Evolutionary conservation across 306 rosid species (phyloP), one percentile per base, ranked within the genome.

Genomic region (Crotalaria pallida): DNA sequence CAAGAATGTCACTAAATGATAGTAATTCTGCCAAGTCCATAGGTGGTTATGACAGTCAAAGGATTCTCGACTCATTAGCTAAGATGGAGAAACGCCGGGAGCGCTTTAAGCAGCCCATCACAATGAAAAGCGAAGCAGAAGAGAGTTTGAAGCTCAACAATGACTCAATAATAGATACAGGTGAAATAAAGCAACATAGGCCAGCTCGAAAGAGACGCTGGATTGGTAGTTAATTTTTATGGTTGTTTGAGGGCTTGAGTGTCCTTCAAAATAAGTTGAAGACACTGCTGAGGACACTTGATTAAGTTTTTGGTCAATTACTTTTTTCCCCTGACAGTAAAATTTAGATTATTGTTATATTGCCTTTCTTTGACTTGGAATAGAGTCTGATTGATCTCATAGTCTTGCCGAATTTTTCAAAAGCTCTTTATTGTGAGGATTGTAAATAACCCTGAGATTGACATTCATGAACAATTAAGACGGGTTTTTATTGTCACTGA

Each of bases 31-130:
- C 44, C 26, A 75, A 18, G 58, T 26, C 24, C 3, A 66, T 16
- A 9, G 79, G 68, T 56, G 73, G 62, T 51, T 75, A 23, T 55
- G 88, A 87, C 77, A 75, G 64, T 44, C 84, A 79, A 67, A 76
- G 81, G 79, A 83, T 89, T 83, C 87, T 85, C 22, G 92, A 75
- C 67, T 75, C 87, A 31, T 66, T 83, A 69, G 90, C 84, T n/a
- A 85, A 87, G 77, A 89, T 89, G 92, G 92, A 87, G 90, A 87
- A 83, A 71, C 90, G 96, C 3, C 72, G 88, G 81, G 92, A 89
- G 67, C 92, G 96, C 67, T 89, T 89, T 78, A 87, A 81, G 87
- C 87, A 79, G 77, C 80, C 90, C 4, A 81, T 85, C 63, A 5
- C 81, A 26, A 5, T 77, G 57, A 81, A 72, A 67, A 83, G 73